These are phyloP conservation scores for Lolium multiflorum DNA, from an alignment of 176 grass and related monocot genomes.

Conservation along the genomic window DNA sequence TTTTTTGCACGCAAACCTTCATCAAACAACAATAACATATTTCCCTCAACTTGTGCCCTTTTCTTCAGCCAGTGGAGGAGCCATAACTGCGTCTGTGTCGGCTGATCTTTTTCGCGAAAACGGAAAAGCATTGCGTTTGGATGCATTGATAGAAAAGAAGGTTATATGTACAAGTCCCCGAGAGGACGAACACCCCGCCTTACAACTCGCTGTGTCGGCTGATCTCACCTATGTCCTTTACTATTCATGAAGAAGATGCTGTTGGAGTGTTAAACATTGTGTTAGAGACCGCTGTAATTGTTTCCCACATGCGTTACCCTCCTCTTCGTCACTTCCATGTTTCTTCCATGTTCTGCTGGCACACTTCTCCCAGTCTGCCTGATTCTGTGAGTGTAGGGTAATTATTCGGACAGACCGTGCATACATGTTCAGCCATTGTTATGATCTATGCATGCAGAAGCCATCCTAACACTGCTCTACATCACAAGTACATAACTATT, in stretches of 20 bases:
- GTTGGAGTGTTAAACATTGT: neutral
- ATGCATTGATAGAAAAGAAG: too few species aligned
- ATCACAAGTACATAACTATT: slow-evolving; percentile 3
- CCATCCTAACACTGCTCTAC: slow-evolving; percentile 1
- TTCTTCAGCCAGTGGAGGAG: slow-evolving; percentile 6
- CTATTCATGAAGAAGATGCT: neutral
- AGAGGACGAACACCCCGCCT: too few species aligned
- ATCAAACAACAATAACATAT: neutral
- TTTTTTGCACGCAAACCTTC: neutral
- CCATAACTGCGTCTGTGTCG: neutral
- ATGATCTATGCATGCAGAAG: neutral
- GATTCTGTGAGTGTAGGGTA: neutral
- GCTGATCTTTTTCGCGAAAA: too few species aligned
- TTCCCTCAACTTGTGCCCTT: neutral
- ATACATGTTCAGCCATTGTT: neutral
- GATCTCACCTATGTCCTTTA: neutral
- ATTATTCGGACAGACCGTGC: neutral
- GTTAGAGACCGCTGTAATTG: neutral
- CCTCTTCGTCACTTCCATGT: neutral
- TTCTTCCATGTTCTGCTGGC: neutral
- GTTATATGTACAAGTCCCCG: too few species aligned
- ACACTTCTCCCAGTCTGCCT: neutral
- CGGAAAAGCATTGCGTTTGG: too few species aligned
- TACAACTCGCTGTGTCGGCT: too few species aligned
- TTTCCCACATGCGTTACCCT: slow-evolving; percentile 1